Conservation (phyloP, 2,329 filamentous ascomycete genomes). For the Penicillium sp. region DNA sequence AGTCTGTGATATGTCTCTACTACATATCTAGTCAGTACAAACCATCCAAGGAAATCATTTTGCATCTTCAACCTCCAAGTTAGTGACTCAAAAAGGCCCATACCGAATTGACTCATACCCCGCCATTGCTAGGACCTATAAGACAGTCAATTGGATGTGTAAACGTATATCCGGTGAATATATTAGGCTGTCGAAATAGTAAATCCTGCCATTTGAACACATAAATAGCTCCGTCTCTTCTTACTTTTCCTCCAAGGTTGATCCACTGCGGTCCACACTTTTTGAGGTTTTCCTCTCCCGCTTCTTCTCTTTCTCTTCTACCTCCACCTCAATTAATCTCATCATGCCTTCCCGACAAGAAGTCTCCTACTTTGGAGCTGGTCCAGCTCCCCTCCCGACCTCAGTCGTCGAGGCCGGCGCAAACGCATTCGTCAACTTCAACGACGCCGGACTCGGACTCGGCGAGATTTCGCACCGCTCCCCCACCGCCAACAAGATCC, state of each 20-base stretch:
- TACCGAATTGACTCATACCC: constrained; percentile 14
- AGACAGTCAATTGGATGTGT: constrained; percentile 1
- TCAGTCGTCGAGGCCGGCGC: constrained; percentile 69
- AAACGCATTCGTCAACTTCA: constrained; percentile 69
- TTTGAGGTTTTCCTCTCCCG: constrained; percentile 13
- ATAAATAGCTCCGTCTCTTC: neutral
- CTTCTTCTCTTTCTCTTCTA: constrained; percentile 6
- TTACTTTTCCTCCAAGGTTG: constrained; percentile 11
- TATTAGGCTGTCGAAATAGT: neutral
- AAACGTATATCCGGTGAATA: constrained; percentile 6
- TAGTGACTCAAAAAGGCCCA: neutral
- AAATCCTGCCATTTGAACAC: neutral
- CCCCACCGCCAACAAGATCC: constrained; percentile 64
- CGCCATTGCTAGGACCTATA: constrained; percentile 9
- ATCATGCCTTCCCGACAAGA: constrained; percentile 61
- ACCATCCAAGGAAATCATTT: neutral
- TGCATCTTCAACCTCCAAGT: neutral
- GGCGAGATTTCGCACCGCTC: constrained; percentile 88
- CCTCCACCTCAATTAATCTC: neutral
- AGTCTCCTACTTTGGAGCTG: constrained; percentile 80
- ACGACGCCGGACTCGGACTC: constrained; percentile 71
- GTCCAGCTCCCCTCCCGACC: constrained; percentile 77
- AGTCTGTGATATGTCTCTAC: neutral
- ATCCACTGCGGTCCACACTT: constrained; percentile 19
- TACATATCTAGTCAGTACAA: neutral